A percentile compares a stretch with the other conserved stretches of the same genome.
Evolutionary conservation across 305 asterid species (phyloP).

Genomic region (Fraxinus xanthoxyloides): DNA sequence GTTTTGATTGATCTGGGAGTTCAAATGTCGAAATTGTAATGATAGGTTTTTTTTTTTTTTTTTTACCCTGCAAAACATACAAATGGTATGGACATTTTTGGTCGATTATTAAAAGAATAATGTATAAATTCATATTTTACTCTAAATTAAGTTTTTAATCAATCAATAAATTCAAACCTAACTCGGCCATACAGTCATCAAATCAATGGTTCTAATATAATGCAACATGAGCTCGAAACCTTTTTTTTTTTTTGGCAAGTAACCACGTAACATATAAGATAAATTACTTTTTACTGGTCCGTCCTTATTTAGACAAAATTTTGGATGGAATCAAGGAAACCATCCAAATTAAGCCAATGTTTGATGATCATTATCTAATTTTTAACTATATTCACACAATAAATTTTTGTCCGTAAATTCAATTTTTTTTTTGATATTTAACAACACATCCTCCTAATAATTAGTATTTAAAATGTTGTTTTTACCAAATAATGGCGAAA

Average conservation of each 20-base stretch:
- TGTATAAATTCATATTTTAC: too few relatives aligned
- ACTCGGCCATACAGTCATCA: background rate
- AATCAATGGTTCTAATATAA: background rate
- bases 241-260: background rate
- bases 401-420: too few relatives aligned
- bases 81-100: background rate
- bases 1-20: background rate
- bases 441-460: too few relatives aligned
- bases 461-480: too few relatives aligned
- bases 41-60: too few relatives aligned
- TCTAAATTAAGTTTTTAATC: too few relatives aligned
- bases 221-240: background rate
- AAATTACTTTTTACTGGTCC: background rate
- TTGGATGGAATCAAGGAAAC: background rate
- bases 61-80: background rate
- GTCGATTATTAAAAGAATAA: too few relatives aligned
- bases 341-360: background rate
- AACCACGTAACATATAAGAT: background rate
- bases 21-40: background rate
- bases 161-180: background rate
- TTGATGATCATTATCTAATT: too few relatives aligned
- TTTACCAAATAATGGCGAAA: too few relatives aligned
- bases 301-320: background rate
- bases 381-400: too few relatives aligned
- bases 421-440: too few relatives aligned